These are phyloP conservation scores for Parasitella parasitica DNA, from an alignment of 371 early-diverging fungal species.

Conservation along the genomic window DNA sequence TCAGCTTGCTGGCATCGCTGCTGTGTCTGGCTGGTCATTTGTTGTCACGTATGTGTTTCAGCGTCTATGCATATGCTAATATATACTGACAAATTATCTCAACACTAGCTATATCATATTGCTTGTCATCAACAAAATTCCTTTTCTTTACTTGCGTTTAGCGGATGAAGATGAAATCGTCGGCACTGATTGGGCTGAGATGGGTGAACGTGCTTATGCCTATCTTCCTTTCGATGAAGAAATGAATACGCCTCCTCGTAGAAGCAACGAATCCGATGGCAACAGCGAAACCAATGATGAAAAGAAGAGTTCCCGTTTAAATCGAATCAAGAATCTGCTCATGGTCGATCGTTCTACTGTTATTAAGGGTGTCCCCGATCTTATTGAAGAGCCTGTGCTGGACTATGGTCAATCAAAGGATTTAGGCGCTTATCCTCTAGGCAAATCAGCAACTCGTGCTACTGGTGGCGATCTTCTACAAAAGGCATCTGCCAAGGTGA, in stretches of 20 bases:
- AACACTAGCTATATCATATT: constrained; percentile 43
- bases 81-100: not conserved
- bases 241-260: not conserved
- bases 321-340: constrained; percentile 19
- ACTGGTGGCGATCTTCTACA: constrained; percentile 17
- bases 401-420: constrained; percentile 41
- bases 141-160: constrained; percentile 55
- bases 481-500: constrained; percentile 3
- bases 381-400: constrained; percentile 43
- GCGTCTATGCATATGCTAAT: not conserved
- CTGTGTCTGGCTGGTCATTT: constrained; percentile 65
- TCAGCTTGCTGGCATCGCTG: constrained; percentile 57
- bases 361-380: constrained; percentile 35
- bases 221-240: constrained; percentile 47
- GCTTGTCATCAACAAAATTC: constrained; percentile 47
- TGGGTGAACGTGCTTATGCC: constrained; percentile 70
- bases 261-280: not conserved
- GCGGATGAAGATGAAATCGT: constrained; percentile 57
- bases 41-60: constrained; percentile 39
- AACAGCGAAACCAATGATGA: not conserved
- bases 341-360: constrained; percentile 25
- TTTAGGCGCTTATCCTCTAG: constrained; percentile 8
- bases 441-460: not conserved
- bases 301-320: constrained; percentile 9
- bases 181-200: constrained; percentile 62